phyloP scores from a whole-genome alignment of 2,329 filamentous ascomycete genomes.

The Bipolaris sorokiniana region DNA sequence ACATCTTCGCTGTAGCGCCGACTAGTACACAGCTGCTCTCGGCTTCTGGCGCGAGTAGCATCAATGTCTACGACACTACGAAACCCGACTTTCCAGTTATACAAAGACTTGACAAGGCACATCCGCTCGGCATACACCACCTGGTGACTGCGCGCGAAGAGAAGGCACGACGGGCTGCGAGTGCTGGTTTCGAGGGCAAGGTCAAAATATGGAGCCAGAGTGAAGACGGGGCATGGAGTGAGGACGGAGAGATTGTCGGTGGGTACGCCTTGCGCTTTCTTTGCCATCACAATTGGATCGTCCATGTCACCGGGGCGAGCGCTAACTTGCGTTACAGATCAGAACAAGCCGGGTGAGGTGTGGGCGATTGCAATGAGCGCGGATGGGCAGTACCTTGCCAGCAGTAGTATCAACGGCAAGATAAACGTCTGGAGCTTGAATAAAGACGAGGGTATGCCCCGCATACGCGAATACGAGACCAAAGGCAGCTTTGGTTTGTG shows the following conservation, averaged over 20 bases:
- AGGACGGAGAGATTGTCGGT: constrained; percentile 56
- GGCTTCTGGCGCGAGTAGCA: constrained; percentile 71
- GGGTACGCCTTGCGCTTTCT: constrained; percentile 34
- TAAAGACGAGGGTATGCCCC: constrained; percentile 60
- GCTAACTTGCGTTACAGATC: constrained; percentile 44
- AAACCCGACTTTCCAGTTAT: constrained; percentile 74
- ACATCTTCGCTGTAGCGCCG: constrained; percentile 83
- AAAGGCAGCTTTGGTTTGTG: constrained; percentile 90
- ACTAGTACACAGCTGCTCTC: constrained; percentile 78
- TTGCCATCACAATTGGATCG: constrained; percentile 2
- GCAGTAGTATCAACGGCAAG: constrained; percentile 83
- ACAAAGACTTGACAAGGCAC: constrained; percentile 80
- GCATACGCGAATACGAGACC: constrained; percentile 85
- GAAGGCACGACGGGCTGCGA: constrained; percentile 68
- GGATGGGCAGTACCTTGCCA: constrained; percentile 83
- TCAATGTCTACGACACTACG: constrained; percentile 79
- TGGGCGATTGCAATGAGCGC: constrained; percentile 89
- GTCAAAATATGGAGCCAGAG: constrained; percentile 78
- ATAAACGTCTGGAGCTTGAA: constrained; percentile 83
- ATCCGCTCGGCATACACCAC: constrained; percentile 92
- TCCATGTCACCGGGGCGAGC: neutral
- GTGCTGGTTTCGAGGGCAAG: constrained; percentile 87
- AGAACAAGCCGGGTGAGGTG: constrained; percentile 70
- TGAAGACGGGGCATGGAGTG: constrained; percentile 59
- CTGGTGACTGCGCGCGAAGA: constrained; percentile 74